Evolutionary conservation across 2,329 filamentous ascomycete species (phyloP), one percentile per base, ranked within the genome.

Genomic region (Alternaria postmessia): DNA sequence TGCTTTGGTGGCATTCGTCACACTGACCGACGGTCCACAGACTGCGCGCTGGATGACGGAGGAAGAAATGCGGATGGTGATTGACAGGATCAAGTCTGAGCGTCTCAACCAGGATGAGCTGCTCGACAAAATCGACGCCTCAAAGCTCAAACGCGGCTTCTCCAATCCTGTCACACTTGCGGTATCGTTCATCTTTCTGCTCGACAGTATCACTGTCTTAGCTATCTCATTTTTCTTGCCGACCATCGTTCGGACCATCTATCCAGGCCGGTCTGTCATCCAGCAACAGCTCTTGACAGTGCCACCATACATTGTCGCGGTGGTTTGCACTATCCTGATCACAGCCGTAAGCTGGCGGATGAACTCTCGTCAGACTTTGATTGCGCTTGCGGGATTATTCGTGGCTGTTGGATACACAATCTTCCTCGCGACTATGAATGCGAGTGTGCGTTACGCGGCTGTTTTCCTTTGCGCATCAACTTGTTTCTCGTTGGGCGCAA

Each of bases 401-500:
- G 85, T 88, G 61, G 89, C 91, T 81, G 70, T 84, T 6, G 89
- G 89, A 0, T 91, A 90, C 74, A 83, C 85, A 68, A 88, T 91
- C 81, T 91, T 91, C 76, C 79, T 91, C 0, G 87, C 84, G 2
- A 85, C 81, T 2, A 74, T 75, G 7, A 60, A 62, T 39, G 3
- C 81, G 0, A 78, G 79, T 20, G 36, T 87, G 4, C 85, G 88
- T 9, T 92, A 92, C 70, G 89, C 83, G 0, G 89, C 88, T 0
- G 88, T 87, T 0, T 92, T 91, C 75, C 75, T 91, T 51, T 86
- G 89, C 52, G 85, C 88, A 2, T 81, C 81, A 16, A 87, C 86
- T 0, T 84, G 86, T 4, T 91, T 89, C 67, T 76, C 84, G 2
- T 82, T 86, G 36, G 89, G 88, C 0, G 82, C 88, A 0, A 81